Percentiles rank a stretch among this genome's conserved stretches.
These are phyloP conservation scores for Penicillium brevicompactum DNA, from an alignment of 2,329 filamentous ascomycete genomes.

Conservation along the genomic window DNA sequence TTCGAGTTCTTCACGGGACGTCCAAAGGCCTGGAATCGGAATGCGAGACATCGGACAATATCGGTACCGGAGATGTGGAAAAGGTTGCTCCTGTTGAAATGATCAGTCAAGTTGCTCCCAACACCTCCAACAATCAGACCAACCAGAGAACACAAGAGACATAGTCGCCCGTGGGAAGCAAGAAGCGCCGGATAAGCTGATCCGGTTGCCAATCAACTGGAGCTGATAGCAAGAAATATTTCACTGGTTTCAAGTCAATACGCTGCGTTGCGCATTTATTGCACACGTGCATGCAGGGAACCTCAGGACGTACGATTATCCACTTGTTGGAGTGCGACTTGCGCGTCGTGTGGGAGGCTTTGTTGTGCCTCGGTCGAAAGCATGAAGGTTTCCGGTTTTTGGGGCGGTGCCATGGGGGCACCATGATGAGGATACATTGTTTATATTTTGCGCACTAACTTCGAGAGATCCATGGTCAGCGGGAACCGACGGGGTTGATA, in stretches of 20 bases:
- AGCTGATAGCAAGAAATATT: slow-evolving; percentile 99
- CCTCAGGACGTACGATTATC: slow-evolving; percentile 76
- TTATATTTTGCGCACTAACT: slow-evolving; percentile 17
- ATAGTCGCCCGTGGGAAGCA: slow-evolving; percentile 96
- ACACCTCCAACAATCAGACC: slow-evolving; percentile 28
- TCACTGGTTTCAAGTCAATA: slow-evolving; percentile 62
- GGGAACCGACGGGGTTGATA: slow-evolving; percentile 20
- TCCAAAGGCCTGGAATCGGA: slow-evolving; percentile 97
- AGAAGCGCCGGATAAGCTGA: slow-evolving; percentile 93
- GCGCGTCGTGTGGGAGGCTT: slow-evolving; percentile 90
- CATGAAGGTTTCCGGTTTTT: slow-evolving; percentile 99
- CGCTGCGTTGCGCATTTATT: not conserved
- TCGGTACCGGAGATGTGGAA: slow-evolving; percentile 99
- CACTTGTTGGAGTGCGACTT: slow-evolving; percentile 96
- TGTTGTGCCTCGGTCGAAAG: slow-evolving; percentile 96
- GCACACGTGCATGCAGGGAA: not conserved
- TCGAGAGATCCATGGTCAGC: slow-evolving; percentile 17
- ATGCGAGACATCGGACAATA: slow-evolving; percentile 96
- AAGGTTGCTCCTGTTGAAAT: slow-evolving; percentile 77
- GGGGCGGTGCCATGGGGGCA: slow-evolving; percentile 83
- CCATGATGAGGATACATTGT: slow-evolving; percentile 77
- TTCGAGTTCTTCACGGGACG: slow-evolving; percentile 99
- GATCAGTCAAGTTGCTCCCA: slow-evolving; percentile 12
- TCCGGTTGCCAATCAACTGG: slow-evolving; percentile 97
- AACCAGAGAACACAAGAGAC: slow-evolving; percentile 96